Percentiles rank a stretch among this genome's conserved stretches.
These are phyloP conservation scores for Trichomonas tenax DNA, from an alignment of 208 protist species.

Conservation along the genomic window DNA sequence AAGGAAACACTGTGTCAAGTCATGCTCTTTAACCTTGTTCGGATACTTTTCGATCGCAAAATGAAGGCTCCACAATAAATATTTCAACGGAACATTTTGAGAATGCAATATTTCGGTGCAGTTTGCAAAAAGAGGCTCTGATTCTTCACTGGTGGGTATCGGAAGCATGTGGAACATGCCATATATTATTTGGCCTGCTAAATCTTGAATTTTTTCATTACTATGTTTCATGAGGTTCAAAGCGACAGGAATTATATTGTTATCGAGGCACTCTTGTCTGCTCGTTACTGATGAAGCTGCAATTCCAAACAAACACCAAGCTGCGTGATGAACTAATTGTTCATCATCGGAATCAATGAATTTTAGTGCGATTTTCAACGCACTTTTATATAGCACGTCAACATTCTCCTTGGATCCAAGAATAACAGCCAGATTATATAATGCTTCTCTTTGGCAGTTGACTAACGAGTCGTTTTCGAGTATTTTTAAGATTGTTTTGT, in stretches of 20 bases:
- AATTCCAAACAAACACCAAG: background rate
- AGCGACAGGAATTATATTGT: background rate
- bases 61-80: background rate
- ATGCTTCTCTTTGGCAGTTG: background rate
- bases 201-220: background rate
- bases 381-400: background rate
- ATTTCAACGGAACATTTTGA: background rate
- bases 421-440: slow-evolving; percentile 21
- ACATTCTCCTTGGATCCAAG: background rate
- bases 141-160: background rate
- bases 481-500: background rate
- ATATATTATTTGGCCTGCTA: background rate
- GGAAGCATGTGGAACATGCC: background rate
- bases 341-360: background rate
- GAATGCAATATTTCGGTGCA: background rate
- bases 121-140: background rate
- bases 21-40: background rate
- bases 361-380: background rate
- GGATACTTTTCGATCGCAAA: background rate
- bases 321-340: background rate
- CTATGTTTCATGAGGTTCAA: background rate
- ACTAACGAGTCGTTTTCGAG: background rate
- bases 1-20: background rate
- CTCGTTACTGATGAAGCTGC: background rate
- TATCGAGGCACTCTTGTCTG: background rate